Percentiles rank a stretch among this genome's conserved stretches.
phyloP scores from a whole-genome alignment of 108 stramenopile species.

The Pseudonitzschia multiseries region DNA sequence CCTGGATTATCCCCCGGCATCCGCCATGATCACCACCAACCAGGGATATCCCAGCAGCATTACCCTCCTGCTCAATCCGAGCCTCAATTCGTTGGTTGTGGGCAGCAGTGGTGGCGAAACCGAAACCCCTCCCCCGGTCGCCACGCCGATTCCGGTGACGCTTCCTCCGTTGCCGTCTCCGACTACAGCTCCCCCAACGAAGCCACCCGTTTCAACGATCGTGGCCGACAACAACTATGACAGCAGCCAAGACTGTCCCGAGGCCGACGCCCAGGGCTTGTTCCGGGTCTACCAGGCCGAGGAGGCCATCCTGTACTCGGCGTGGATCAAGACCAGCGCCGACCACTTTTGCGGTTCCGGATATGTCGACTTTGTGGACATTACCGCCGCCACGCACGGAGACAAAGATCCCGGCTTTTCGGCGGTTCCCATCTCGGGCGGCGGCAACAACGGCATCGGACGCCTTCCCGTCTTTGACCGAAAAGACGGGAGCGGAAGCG shows the following conservation, averaged over 20 bases:
- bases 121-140: neutral
- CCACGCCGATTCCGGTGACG: neutral
- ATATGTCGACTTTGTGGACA: neutral
- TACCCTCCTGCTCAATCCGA: constrained; percentile 12
- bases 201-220: no score
- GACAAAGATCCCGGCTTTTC: neutral
- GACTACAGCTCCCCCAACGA: no score
- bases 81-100: neutral
- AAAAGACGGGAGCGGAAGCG: no score
- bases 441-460: no score
- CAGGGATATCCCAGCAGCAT: constrained; percentile 6
- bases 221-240: no score
- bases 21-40: constrained; percentile 12
- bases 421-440: no score
- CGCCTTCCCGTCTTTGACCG: no score
- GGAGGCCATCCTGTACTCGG: neutral
- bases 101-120: neutral
- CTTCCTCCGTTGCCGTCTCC: no score
- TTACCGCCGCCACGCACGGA: neutral
- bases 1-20: constrained; percentile 5
- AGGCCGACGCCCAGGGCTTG: neutral
- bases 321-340: neutral
- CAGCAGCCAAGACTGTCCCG: neutral
- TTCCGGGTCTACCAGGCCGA: constrained; percentile 3
- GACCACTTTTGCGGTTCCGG: neutral